Conservation (phyloP, 495 filamentous ascomycete species). For the Neurospora sp. region DNA sequence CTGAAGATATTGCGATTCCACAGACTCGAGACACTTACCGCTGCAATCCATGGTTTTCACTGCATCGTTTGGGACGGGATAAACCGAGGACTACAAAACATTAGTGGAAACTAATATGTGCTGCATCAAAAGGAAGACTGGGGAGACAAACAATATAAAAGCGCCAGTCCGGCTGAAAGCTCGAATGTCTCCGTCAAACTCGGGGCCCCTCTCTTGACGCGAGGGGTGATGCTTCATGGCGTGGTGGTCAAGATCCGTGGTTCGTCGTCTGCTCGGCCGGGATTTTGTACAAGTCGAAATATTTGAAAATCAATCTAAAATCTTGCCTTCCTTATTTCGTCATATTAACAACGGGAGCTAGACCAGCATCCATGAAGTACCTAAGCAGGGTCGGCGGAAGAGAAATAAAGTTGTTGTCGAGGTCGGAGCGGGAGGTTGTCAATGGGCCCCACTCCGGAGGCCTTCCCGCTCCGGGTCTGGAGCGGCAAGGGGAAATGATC, state of each 20-base stretch:
- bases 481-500: not conserved
- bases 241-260: not conserved
- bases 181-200: not conserved
- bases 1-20: not conserved
- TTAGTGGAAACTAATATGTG: not conserved
- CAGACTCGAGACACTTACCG: not conserved
- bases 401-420: not conserved
- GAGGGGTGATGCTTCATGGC: not conserved
- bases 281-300: not conserved
- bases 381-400: not conserved
- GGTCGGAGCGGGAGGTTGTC: not conserved
- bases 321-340: not conserved
- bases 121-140: not conserved
- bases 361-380: not conserved
- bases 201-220: not conserved
- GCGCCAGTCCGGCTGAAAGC: not conserved
- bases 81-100: not conserved
- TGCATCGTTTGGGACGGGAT: not conserved
- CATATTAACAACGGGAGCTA: not conserved
- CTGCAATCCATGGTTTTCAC: not conserved
- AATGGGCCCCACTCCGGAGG: not conserved
- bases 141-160: not conserved
- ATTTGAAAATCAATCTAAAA: not conserved
- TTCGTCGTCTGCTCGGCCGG: not conserved
- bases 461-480: not conserved